Evolutionary conservation across 768 basidiomycete genomes (phyloP).

Genomic region (Dioszegia aurantiaca): DNA sequence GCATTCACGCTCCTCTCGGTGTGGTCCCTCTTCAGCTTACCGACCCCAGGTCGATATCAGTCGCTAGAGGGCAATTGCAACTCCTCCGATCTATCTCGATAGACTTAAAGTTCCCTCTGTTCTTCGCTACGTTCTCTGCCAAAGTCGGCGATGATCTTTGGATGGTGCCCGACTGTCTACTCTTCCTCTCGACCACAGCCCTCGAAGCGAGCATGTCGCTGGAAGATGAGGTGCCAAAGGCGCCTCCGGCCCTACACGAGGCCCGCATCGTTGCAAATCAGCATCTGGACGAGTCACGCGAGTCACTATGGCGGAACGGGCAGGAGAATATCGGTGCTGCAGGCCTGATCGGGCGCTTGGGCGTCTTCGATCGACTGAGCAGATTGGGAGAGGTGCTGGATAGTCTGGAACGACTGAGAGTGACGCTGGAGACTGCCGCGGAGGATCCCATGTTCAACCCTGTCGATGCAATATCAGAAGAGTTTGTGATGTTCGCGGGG

Average conservation of each 20-base stretch:
- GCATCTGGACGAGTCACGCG: conserved; percentile 21
- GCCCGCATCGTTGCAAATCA: conserved; percentile 17
- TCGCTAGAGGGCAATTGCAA: conserved; percentile 31
- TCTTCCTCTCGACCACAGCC: conserved; percentile 12
- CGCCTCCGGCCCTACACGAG: conserved; percentile 19
- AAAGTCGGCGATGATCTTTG: conserved; percentile 15
- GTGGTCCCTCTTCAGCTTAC: conserved; percentile 23
- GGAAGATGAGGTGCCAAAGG: conserved; percentile 23
- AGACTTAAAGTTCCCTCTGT: conserved; percentile 12
- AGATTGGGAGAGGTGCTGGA: conserved; percentile 30
- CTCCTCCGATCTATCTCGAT: conserved; percentile 5
- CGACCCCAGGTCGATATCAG: conserved; percentile 21
- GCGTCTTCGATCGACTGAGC: conserved; percentile 30
- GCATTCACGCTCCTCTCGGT: conserved; percentile 35
- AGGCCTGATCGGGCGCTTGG: conserved; percentile 28
- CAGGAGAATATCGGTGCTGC: conserved; percentile 12
- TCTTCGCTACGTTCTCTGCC: conserved; percentile 14
- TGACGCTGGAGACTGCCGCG: conserved; percentile 24
- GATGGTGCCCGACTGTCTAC: conserved; percentile 18
- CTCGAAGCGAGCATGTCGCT: conserved; percentile 25
- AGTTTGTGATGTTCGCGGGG: conserved; percentile 23
- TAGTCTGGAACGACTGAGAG: conserved; percentile 19
- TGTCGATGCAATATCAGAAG: conserved; percentile 22
- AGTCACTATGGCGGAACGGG: conserved; percentile 22
- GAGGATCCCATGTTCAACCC: conserved; percentile 24